Percentiles rank a stretch among this genome's conserved stretches.
phyloP scores from a whole-genome alignment of 176 grass and related monocot genomes.

The Ensete ventricosum region DNA sequence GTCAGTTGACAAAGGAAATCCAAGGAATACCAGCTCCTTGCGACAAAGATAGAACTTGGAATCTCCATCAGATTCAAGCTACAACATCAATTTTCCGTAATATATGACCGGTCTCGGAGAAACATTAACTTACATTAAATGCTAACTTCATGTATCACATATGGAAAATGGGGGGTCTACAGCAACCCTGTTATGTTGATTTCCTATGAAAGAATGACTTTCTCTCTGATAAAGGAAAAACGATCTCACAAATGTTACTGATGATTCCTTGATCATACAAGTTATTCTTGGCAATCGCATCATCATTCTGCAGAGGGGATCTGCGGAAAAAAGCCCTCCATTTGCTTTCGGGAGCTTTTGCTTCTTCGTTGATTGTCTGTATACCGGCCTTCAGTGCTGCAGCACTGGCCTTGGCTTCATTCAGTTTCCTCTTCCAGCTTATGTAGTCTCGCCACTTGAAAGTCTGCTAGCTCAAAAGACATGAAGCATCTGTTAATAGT shows the following conservation, averaged over 20 bases:
- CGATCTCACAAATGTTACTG: conserved; percentile 68
- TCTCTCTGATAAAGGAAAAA: conserved; percentile 65
- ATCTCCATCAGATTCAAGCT: too few relatives aligned
- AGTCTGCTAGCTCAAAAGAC: conserved; percentile 36
- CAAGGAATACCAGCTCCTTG: too few relatives aligned
- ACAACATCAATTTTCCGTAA: too few relatives aligned
- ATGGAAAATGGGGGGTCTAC: too few relatives aligned
- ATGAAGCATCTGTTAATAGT: not conserved
- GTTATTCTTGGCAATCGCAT: conserved; percentile 58
- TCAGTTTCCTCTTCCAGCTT: conserved; percentile 74
- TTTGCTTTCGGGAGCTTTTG: conserved; percentile 41
- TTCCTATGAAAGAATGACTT: conserved; percentile 43
- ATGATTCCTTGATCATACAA: conserved; percentile 62
- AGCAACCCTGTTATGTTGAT: conserved; percentile 26
- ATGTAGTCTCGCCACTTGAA: conserved; percentile 99
- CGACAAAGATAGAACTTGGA: too few relatives aligned
- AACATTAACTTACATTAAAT: too few relatives aligned
- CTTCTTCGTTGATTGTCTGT: conserved; percentile 20
- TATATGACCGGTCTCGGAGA: too few relatives aligned
- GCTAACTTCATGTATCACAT: too few relatives aligned
- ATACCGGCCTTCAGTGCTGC: conserved; percentile 40
- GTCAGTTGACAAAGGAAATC: too few relatives aligned
- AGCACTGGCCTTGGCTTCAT: conserved; percentile 44
- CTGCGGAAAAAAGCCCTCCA: conserved; percentile 54
- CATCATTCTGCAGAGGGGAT: conserved; percentile 28